These are phyloP conservation scores for Paspalum vaginatum DNA, from an alignment of 176 grass and related monocot species.

Conservation along the genomic window DNA sequence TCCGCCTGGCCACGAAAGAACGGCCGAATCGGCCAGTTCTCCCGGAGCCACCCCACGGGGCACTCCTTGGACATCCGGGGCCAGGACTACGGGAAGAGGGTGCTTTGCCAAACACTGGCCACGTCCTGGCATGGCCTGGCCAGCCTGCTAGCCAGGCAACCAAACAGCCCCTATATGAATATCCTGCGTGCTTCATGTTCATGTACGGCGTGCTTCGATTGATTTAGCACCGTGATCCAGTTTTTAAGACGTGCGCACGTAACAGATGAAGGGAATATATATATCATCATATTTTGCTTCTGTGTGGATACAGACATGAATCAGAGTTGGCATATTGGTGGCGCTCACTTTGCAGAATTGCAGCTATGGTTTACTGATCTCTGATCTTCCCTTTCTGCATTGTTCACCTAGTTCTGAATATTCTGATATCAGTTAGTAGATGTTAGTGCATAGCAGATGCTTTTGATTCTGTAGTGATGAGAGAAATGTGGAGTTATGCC, in stretches of 20 bases:
- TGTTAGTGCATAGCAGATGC: not conserved
- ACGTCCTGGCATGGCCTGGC: too few relatives aligned
- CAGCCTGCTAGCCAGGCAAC: too few relatives aligned
- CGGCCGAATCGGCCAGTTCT: too few relatives aligned
- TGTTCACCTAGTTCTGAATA: not conserved
- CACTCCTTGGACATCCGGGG: too few relatives aligned
- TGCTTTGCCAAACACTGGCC: too few relatives aligned
- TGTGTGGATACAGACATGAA: not conserved
- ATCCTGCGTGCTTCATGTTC: not conserved
- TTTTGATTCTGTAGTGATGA: not conserved
- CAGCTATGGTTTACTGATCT: not conserved
- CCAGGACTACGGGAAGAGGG: too few relatives aligned
- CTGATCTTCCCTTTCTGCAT: not conserved
- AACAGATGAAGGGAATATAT: not conserved
- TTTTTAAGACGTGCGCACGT: too few relatives aligned
- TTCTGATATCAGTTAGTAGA: slow-evolving; percentile 3
- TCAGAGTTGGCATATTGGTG: too few relatives aligned
- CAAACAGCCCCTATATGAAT: too few relatives aligned
- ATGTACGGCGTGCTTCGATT: not conserved
- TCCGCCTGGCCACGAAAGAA: too few relatives aligned
- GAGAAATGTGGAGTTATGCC: not conserved
- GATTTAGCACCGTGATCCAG: not conserved
- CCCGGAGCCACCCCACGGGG: too few relatives aligned
- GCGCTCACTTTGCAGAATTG: not conserved
- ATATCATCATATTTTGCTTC: not conserved